These are phyloP conservation scores for Ustilago vetiveriae DNA, from an alignment of 1,284 basidiomycete species.

Conservation along the genomic window DNA sequence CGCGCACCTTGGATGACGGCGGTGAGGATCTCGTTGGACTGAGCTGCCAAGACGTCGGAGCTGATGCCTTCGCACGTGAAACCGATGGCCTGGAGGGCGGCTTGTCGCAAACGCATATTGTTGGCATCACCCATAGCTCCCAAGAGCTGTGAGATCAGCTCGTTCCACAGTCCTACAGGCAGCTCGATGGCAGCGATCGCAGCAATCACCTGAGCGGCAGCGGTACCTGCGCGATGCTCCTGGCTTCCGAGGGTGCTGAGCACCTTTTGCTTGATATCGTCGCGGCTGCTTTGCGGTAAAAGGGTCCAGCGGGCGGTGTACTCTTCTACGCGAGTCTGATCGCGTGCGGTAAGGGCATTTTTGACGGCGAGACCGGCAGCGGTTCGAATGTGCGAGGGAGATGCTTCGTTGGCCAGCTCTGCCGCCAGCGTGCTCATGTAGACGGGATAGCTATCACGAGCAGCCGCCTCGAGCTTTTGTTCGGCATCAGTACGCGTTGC, in stretches of 20 bases:
- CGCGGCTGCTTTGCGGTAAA: constrained; percentile 76
- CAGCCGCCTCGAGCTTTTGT: constrained; percentile 62
- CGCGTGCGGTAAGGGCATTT: constrained; percentile 90
- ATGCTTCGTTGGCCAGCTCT: constrained; percentile 59
- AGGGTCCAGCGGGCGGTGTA: constrained; percentile 75
- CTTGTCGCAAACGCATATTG: constrained; percentile 83
- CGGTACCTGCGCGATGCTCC: constrained; percentile 79
- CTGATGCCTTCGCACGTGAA: constrained; percentile 92
- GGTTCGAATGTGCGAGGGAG: constrained; percentile 78
- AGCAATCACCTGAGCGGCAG: constrained; percentile 90
- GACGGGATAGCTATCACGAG: constrained; percentile 62
- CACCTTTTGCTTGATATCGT: constrained; percentile 87
- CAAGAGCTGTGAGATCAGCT: constrained; percentile 86
- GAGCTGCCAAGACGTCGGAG: constrained; percentile 79
- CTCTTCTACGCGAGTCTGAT: constrained; percentile 72
- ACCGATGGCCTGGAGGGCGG: constrained; percentile 92
- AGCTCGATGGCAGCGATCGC: constrained; percentile 94
- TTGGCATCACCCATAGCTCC: constrained; percentile 83
- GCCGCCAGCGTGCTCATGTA: constrained; percentile 63
- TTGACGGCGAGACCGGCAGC: constrained; percentile 96
- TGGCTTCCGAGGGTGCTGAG: constrained; percentile 83
- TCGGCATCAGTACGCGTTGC: constrained; percentile 62
- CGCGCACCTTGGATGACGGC: constrained; percentile 97
- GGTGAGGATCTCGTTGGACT: constrained; percentile 97
- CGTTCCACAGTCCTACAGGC: constrained; percentile 85